Conservation (phyloP, 306 rosid species). For the Castanopsis chinensis region DNA sequence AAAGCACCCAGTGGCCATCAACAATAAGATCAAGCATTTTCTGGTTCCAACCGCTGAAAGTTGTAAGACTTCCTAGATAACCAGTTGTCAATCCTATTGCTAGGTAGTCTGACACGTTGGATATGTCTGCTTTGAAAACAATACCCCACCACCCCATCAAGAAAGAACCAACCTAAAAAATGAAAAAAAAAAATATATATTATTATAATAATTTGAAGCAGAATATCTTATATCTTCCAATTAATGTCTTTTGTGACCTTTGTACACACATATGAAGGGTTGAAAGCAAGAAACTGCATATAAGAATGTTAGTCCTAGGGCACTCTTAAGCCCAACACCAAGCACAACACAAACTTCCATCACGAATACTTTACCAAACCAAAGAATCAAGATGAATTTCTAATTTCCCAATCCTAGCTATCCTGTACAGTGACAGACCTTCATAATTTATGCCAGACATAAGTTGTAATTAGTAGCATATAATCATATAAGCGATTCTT, state of each 20-base stretch:
- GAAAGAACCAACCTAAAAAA: slow-evolving; percentile 76
- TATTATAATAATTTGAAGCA: background rate
- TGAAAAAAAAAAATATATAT: background rate
- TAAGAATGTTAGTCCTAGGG: background rate
- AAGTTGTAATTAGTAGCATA: background rate
- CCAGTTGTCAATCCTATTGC: slow-evolving; percentile 80
- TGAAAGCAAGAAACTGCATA: background rate
- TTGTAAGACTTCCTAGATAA: slow-evolving; percentile 90
- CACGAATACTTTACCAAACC: background rate
- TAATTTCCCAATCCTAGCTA: background rate
- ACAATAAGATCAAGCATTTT: slow-evolving; percentile 79
- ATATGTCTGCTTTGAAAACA: slow-evolving; percentile 72
- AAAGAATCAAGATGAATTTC: background rate
- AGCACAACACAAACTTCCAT: background rate
- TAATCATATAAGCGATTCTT: background rate
- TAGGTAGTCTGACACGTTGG: slow-evolving; percentile 59
- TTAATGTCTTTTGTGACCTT: background rate
- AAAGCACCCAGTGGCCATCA: slow-evolving; percentile 61
- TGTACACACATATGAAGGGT: background rate
- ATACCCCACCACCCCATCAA: slow-evolving; percentile 96
- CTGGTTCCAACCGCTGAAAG: slow-evolving; percentile 95
- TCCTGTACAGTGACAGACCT: background rate
- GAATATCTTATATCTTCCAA: slow-evolving; percentile 3
- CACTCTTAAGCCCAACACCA: background rate
- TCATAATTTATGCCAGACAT: background rate